A percentile compares a stretch with the other conserved stretches of the same genome.
Evolutionary conservation across 345 rosid genomes (phyloP).

Genomic region (Durio zibethinus): DNA sequence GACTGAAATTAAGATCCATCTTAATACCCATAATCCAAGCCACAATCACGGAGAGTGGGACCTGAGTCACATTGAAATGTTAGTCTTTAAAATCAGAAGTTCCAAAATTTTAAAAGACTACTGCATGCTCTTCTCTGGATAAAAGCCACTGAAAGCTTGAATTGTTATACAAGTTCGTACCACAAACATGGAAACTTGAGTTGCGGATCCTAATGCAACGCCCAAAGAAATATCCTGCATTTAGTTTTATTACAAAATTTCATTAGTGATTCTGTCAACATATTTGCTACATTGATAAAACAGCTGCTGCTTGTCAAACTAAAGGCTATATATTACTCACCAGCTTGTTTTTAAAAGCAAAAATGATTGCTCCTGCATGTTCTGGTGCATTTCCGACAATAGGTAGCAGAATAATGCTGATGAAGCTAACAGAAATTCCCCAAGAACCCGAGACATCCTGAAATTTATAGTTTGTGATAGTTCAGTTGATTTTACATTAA

Average conservation of each 20-base stretch:
- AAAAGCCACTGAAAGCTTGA: neutral
- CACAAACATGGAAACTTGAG: constrained; percentile 80
- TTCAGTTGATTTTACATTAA: neutral
- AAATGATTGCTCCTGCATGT: constrained; percentile 91
- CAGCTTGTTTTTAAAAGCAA: constrained; percentile 88
- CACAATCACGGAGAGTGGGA: constrained; percentile 61
- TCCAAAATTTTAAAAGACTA: neutral
- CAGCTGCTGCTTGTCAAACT: neutral
- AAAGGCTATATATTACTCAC: constrained; percentile 31
- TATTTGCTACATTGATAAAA: neutral
- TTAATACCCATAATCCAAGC: constrained; percentile 72
- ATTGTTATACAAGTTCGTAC: constrained; percentile 33
- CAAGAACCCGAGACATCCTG: constrained; percentile 81
- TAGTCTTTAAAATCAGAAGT: too few species aligned
- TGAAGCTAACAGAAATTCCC: constrained; percentile 88
- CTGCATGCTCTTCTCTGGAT: neutral
- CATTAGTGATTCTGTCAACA: neutral
- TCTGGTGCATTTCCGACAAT: constrained; percentile 95
- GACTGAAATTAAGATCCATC: constrained; percentile 85
- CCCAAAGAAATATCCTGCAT: constrained; percentile 81
- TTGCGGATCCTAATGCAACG: constrained; percentile 85
- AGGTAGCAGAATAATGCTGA: constrained; percentile 83
- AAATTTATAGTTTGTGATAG: neutral
- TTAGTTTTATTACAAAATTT: neutral
- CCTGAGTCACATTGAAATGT: constrained; percentile 34